Evolutionary conservation across 768 basidiomycete genomes (phyloP).

Genomic region (Naganishia kalamii): DNA sequence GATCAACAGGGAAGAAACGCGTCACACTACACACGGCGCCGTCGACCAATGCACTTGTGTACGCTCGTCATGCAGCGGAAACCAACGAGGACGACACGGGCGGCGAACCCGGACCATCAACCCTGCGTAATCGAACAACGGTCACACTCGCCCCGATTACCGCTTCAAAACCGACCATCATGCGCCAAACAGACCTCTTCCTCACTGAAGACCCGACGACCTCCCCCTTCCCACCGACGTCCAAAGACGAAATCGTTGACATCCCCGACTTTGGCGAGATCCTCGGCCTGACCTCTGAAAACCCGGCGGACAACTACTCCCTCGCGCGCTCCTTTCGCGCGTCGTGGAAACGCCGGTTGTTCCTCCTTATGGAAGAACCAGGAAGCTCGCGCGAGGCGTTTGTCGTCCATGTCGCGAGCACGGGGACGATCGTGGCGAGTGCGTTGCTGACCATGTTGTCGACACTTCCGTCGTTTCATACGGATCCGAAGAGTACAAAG

Average conservation of each 20-base stretch:
- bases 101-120: constrained; percentile 4
- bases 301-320: constrained; percentile 42
- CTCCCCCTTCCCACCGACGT: background rate
- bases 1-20: background rate
- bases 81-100: too few species aligned
- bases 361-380: constrained; percentile 70
- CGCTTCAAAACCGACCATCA: background rate
- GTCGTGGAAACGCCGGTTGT: constrained; percentile 60
- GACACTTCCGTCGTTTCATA: constrained; percentile 46
- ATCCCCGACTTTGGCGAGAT: constrained; percentile 43
- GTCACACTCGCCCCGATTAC: constrained; percentile 6
- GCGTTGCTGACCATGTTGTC: constrained; percentile 45
- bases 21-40: constrained; percentile 2
- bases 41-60: background rate
- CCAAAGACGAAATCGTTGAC: constrained; percentile 33
- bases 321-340: constrained; percentile 33
- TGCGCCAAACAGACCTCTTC: constrained; percentile 9
- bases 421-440: constrained; percentile 61
- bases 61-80: background rate
- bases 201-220: constrained; percentile 9
- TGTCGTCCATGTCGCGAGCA: constrained; percentile 64
- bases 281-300: constrained; percentile 40
- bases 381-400: constrained; percentile 71
- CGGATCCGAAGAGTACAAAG: constrained; percentile 54
- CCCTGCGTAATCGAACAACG: background rate